Conservation (phyloP, 1,284 basidiomycete genomes). For the Stygiomarasmius scandens region DNA sequence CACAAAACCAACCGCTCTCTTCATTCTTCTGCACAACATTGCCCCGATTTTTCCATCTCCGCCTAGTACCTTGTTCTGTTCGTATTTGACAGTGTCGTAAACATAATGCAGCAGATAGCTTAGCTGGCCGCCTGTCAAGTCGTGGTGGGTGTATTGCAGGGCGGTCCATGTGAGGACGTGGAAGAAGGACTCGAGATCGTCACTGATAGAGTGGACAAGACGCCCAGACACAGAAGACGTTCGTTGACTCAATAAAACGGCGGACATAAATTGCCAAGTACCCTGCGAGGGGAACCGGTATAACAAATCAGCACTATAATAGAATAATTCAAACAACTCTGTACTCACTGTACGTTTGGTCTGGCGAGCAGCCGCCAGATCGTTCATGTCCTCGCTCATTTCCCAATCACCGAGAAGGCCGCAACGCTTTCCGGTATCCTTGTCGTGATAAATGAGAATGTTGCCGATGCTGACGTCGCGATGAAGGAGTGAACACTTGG, state of each 20-base stretch:
- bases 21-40: too few relatives aligned
- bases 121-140: too few relatives aligned
- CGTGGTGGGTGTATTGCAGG: background rate
- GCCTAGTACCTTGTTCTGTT: too few relatives aligned
- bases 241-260: background rate
- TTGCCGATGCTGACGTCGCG: conserved; percentile 10
- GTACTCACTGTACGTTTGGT: too few relatives aligned
- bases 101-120: too few relatives aligned
- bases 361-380: background rate
- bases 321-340: background rate
- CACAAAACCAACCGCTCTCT: too few relatives aligned
- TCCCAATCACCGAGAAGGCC: conserved; percentile 11
- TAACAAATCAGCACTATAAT: background rate
- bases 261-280: conserved; percentile 8
- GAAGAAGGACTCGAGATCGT: conserved; percentile 9
- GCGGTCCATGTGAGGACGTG: conserved; percentile 1
- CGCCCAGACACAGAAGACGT: too few relatives aligned
- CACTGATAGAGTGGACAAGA: background rate
- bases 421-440: too few relatives aligned
- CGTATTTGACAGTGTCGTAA: too few relatives aligned
- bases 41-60: too few relatives aligned
- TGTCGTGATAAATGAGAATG: conserved; percentile 1
- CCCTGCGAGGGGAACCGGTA: background rate
- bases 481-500: background rate
- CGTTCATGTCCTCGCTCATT: background rate